Base-by-base conservation (phyloP, 73 alveolate species). In the Uronychia setigera region DNA sequence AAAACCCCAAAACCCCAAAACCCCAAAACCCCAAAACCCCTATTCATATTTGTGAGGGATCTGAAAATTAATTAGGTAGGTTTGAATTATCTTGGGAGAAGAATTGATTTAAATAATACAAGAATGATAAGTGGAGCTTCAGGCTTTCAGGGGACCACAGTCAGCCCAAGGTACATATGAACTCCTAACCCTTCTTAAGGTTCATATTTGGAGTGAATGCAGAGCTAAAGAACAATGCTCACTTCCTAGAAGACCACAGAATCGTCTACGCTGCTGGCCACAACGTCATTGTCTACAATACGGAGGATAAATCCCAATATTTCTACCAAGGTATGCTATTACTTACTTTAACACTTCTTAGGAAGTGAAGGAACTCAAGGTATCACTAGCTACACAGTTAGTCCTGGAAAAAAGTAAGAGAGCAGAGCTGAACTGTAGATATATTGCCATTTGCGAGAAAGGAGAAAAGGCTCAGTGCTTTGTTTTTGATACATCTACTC, bases 231-330 rank as follows among this genome's bases (percentile, higher is more conserved):
- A 92, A 94, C 84, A 86, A 92, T 67, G 76, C 94, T 34, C 92
- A 75, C 89, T 85, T 93, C 86, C 79, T 94, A 33, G 98, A 93
- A 35, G 99, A 93, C 58, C 96, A 95, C 59, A 76, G 97, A 76
- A 87, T 96, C 79, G 91, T 95, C 81, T 97, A 97, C 77, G 91
- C 99, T n/a, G 99, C 99, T 29, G 99, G 99, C 74, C 98, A 96
- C 89, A 96, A 97, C 80, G 90, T 97, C 79, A 97, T 97, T 74
- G 84, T 93, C 31, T 95, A 93, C 92, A 87, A 87, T 83, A 85
- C 93, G 1, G 98, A 95, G 67, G 96, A 93, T 83, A 91, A 91
- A 81, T 78, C 96, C 30, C 94, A 93, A 80, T 87, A 82, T 58
- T 88, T 88, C 88, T 78, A 82, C 29, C 83, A 92, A 67, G 97